Evolutionary conservation across 768 basidiomycete genomes (phyloP).

Genomic region (Hemileccinum rubropunctum): DNA sequence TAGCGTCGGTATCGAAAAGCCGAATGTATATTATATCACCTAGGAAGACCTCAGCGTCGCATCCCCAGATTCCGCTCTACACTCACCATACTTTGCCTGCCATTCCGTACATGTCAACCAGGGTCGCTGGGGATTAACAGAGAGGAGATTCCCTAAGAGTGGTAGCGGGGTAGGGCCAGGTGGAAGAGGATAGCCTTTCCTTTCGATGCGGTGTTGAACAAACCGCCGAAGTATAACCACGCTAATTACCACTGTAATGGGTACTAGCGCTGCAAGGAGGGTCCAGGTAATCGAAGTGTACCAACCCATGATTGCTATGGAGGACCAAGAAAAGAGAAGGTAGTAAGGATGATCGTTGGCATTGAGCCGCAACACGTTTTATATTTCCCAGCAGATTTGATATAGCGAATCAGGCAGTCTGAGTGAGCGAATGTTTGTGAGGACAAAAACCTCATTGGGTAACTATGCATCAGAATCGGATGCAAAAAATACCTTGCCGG

Average conservation of each 20-base stretch:
- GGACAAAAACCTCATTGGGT: too few relatives aligned
- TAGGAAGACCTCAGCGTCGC: background rate
- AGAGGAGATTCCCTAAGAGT: slow-evolving; percentile 4
- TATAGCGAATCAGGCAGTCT: too few relatives aligned
- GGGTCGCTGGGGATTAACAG: background rate
- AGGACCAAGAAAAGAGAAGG: background rate
- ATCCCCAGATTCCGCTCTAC: background rate
- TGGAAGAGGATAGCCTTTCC: too few relatives aligned
- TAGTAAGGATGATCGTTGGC: background rate
- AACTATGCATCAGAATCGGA: too few relatives aligned
- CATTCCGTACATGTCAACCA: slow-evolving; percentile 10
- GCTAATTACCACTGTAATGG: background rate
- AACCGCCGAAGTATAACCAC: background rate
- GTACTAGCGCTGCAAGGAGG: background rate
- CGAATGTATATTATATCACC: slow-evolving; percentile 2
- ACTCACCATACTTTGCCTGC: too few relatives aligned
- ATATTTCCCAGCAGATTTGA: too few relatives aligned
- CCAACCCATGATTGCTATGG: background rate
- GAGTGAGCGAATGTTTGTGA: too few relatives aligned
- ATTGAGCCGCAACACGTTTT: too few relatives aligned
- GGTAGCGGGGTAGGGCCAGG: slow-evolving; percentile 5
- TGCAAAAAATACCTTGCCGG: too few relatives aligned
- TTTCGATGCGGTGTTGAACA: too few relatives aligned
- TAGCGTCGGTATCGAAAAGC: too few relatives aligned
- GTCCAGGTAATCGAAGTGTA: background rate